phyloP scores from a whole-genome alignment of 164 flowering plant species.

The Nelumbo lutea region DNA sequence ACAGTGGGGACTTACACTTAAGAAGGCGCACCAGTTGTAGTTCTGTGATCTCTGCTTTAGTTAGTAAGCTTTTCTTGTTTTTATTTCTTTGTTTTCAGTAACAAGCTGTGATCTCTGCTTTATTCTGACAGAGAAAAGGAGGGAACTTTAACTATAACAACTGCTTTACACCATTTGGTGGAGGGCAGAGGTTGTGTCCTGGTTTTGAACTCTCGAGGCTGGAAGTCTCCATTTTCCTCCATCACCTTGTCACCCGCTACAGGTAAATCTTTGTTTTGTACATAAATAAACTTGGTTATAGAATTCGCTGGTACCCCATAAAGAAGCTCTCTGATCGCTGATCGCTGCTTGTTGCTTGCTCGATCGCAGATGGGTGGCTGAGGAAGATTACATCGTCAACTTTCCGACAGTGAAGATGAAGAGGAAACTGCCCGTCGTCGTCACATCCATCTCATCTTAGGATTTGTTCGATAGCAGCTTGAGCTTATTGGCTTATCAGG shows the following conservation, averaged over 20 bases:
- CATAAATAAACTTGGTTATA: too few species aligned
- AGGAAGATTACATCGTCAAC: constrained; percentile 55
- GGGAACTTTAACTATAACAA: constrained; percentile 16
- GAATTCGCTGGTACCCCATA: too few species aligned
- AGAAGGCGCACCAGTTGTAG: too few species aligned
- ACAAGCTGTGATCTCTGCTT: background rate
- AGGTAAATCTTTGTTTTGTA: constrained; percentile 29
- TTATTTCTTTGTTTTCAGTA: background rate
- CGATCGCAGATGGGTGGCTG: constrained; percentile 75
- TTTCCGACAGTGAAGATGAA: constrained; percentile 95
- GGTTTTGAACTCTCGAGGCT: constrained; percentile 83
- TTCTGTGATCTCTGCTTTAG: too few species aligned
- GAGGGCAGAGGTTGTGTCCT: constrained; percentile 94
- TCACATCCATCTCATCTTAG: constrained; percentile 30
- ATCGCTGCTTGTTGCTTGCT: background rate
- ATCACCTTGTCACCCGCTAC: constrained; percentile 79
- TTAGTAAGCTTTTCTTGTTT: too few species aligned
- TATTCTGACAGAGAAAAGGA: constrained; percentile 17
- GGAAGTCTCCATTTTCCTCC: constrained; percentile 87
- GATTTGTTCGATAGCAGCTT: too few species aligned
- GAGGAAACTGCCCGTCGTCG: constrained; percentile 66
- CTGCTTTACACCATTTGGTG: constrained; percentile 85
- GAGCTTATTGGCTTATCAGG: too few species aligned
- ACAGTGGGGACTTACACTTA: too few species aligned
- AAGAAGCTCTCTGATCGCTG: too few species aligned